phyloP scores from a whole-genome alignment of 306 rosid species.

The Prinsepia uniflora region DNA sequence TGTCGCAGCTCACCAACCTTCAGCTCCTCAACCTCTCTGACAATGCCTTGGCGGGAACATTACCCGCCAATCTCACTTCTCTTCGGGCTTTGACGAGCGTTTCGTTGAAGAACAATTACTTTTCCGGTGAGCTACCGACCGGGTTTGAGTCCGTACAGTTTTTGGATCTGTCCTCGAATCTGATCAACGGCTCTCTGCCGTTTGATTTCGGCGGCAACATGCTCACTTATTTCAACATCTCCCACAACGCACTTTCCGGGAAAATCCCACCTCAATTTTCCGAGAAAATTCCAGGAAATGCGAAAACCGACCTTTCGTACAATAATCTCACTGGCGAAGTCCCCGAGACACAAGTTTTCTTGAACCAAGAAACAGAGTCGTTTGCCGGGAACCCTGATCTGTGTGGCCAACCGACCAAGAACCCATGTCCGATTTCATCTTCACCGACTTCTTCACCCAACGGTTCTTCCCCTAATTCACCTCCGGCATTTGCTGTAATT shows the following conservation, averaged over 20 bases:
- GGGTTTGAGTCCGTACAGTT: constrained; percentile 35
- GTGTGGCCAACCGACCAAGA: constrained; percentile 51
- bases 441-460: constrained; percentile 45
- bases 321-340: constrained; percentile 63
- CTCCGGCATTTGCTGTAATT: constrained; percentile 87
- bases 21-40: constrained; percentile 68
- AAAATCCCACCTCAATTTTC: constrained; percentile 52
- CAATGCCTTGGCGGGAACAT: constrained; percentile 65
- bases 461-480: constrained; percentile 42
- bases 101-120: constrained; percentile 59
- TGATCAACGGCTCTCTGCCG: constrained; percentile 69
- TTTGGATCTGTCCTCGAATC: constrained; percentile 79
- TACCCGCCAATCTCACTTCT: constrained; percentile 45
- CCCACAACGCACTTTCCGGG: constrained; percentile 64
- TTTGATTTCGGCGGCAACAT: constrained; percentile 49
- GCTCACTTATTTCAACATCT: constrained; percentile 53
- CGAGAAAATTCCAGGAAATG: constrained; percentile 39
- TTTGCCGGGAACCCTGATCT: constrained; percentile 56
- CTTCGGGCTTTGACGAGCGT: constrained; percentile 40
- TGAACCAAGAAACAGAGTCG: constrained; percentile 34
- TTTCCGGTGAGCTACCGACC: constrained; percentile 51
- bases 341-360: constrained; percentile 43
- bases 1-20: constrained; percentile 35
- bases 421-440: constrained; percentile 59
- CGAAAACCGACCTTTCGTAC: constrained; percentile 71